These are phyloP conservation scores for Euphrasia arctica DNA, from an alignment of 305 asterid species.

Conservation along the genomic window DNA sequence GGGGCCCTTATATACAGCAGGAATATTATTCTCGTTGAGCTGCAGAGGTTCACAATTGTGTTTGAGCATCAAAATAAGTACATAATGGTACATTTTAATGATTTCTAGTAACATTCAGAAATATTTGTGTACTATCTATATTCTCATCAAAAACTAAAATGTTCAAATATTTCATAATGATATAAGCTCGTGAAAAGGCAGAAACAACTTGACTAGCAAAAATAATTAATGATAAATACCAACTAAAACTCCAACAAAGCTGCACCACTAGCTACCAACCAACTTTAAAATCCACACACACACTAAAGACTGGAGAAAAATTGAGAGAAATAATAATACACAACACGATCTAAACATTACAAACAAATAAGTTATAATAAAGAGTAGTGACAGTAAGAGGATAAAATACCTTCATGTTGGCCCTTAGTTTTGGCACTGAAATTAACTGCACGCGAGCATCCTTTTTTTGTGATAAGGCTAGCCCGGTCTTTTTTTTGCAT, in stretches of 20 bases:
- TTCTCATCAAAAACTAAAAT: slow-evolving; percentile 11
- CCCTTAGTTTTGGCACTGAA: slow-evolving; percentile 55
- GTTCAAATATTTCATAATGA: slow-evolving; percentile 20
- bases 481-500: slow-evolving; percentile 69
- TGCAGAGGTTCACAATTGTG: slow-evolving; percentile 30
- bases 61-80: slow-evolving; percentile 26
- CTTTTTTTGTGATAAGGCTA: slow-evolving; percentile 75
- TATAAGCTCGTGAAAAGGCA: slow-evolving; percentile 14
- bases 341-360: slow-evolving; percentile 8
- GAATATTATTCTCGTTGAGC: slow-evolving; percentile 48
- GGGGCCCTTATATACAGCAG: slow-evolving; percentile 73
- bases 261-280: background rate
- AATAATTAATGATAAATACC: background rate
- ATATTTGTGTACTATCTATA: background rate
- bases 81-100: slow-evolving; percentile 3
- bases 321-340: slow-evolving; percentile 9
- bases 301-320: slow-evolving; percentile 11
- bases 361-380: slow-evolving; percentile 9
- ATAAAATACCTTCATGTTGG: slow-evolving; percentile 52
- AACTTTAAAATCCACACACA: slow-evolving; percentile 7
- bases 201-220: slow-evolving; percentile 10
- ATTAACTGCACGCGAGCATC: slow-evolving; percentile 80
- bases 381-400: slow-evolving; percentile 9
- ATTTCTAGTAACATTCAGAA: background rate
- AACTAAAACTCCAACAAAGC: slow-evolving; percentile 15